Conservation (phyloP, 2,329 filamentous ascomycete species). For the Teratosphaeria viscida region DNA sequence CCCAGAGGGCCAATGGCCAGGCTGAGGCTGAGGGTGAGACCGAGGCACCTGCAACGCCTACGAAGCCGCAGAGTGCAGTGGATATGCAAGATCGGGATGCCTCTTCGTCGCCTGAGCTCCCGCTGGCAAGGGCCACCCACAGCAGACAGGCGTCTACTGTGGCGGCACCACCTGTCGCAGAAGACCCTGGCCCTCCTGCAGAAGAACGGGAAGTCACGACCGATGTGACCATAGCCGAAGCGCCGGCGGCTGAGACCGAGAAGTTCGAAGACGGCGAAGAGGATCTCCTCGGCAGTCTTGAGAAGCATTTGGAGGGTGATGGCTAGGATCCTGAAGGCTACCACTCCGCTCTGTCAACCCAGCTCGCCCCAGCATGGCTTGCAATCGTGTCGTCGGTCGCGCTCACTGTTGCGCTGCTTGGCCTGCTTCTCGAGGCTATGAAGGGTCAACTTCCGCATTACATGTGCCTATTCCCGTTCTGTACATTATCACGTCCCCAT, state of each 20-base stretch:
- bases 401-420: neutral
- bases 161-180: neutral
- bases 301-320: conserved; percentile 14
- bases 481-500: neutral
- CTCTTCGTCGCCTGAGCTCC: conserved; percentile 34
- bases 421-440: neutral
- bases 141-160: conserved; percentile 27
- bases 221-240: conserved; percentile 1
- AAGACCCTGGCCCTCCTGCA: neutral
- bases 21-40: neutral
- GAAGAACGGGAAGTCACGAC: conserved; percentile 1
- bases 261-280: conserved; percentile 17
- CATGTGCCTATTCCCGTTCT: neutral
- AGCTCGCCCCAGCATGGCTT: neutral
- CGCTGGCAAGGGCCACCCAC: conserved; percentile 29
- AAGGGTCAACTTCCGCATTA: neutral
- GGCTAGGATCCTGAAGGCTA: neutral
- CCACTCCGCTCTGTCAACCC: neutral
- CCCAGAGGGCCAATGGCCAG: conserved; percentile 3
- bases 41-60: conserved; percentile 1
- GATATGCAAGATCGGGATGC: conserved; percentile 16
- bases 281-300: conserved; percentile 20
- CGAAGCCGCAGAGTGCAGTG: conserved; percentile 5
- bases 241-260: conserved; percentile 6
- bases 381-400: neutral